These are phyloP conservation scores for Pythium grandisporangium DNA, from an alignment of 352 stramenopile species.

Conservation along the genomic window DNA sequence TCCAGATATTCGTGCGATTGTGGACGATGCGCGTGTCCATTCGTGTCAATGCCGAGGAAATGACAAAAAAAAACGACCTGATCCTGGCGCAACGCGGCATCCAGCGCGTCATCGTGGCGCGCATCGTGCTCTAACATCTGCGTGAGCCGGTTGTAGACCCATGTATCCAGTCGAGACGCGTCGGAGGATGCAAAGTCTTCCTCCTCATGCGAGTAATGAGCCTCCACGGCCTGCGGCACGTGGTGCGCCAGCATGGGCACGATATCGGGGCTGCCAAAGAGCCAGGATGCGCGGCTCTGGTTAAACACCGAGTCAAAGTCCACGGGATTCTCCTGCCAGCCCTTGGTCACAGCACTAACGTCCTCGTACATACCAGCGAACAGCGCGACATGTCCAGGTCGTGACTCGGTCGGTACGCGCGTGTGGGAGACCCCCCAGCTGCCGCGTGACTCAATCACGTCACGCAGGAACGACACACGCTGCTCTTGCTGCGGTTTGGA, in stretches of 20 bases:
- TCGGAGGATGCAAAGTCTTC: constrained; percentile 79
- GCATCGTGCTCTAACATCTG: constrained; percentile 26
- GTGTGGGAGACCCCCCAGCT: constrained; percentile 83
- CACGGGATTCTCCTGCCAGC: constrained; percentile 81
- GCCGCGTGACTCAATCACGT: constrained; percentile 37
- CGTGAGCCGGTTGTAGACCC: constrained; percentile 52
- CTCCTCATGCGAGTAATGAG: constrained; percentile 67
- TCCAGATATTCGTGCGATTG: constrained; percentile 70
- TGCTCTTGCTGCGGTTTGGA: constrained; percentile 1
- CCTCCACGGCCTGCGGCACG: constrained; percentile 52
- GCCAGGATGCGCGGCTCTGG: constrained; percentile 50
- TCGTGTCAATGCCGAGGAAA: constrained; percentile 80
- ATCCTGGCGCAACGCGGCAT: constrained; percentile 19
- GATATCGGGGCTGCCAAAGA: constrained; percentile 81
- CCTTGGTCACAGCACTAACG: constrained; percentile 82
- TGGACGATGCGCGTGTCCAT: constrained; percentile 76
- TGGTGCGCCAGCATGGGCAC: constrained; percentile 80
- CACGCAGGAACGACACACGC: constrained; percentile 56
- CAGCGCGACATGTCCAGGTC: constrained; percentile 73
- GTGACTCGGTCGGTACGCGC: constrained; percentile 78
- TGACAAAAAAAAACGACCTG: constrained; percentile 75
- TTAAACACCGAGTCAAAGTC: constrained; percentile 86
- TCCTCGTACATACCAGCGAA: constrained; percentile 87
- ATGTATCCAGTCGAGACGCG: constrained; percentile 62
- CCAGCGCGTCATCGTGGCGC: constrained; percentile 12